These are phyloP conservation scores for Exophiala aquamarina DNA, from an alignment of 2,329 filamentous ascomycete genomes.

Conservation along the genomic window DNA sequence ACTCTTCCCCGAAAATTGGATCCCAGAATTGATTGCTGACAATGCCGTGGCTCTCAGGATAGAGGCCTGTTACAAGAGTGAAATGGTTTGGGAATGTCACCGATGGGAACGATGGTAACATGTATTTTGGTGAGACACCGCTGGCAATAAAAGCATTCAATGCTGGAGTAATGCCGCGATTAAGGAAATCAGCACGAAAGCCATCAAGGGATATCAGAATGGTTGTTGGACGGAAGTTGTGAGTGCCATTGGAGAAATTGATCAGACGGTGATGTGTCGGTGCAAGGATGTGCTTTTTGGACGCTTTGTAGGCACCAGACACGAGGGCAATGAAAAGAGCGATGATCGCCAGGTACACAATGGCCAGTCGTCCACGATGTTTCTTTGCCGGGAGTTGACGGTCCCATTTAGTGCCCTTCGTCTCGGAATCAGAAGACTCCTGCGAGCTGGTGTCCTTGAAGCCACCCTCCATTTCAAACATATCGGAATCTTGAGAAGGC, in stretches of 20 bases:
- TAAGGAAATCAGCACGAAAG: constrained; percentile 90
- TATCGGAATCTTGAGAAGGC: constrained; percentile 69
- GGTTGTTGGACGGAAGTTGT: constrained; percentile 85
- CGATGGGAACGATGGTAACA: constrained; percentile 91
- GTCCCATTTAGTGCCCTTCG: constrained; percentile 45
- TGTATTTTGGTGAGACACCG: constrained; percentile 86
- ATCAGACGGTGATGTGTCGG: constrained; percentile 22
- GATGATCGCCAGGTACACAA: constrained; percentile 41
- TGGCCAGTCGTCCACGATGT: constrained; percentile 25
- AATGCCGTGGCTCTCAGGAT: constrained; percentile 89
- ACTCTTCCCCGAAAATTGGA: constrained; percentile 70
- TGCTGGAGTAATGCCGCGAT: constrained; percentile 77
- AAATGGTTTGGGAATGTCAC: constrained; percentile 98
- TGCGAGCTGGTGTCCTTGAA: constrained; percentile 61
- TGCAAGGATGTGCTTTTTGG: constrained; percentile 33
- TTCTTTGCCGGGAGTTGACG: constrained; percentile 29
- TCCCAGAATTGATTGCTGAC: constrained; percentile 97
- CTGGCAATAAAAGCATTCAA: constrained; percentile 75
- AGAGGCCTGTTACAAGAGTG: constrained; percentile 85
- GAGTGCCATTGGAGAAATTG: constrained; percentile 73
- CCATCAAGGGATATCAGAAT: constrained; percentile 93
- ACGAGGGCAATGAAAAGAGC: constrained; percentile 57
- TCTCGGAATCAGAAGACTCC: constrained; percentile 58
- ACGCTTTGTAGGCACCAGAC: constrained; percentile 58
- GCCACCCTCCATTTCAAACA: constrained; percentile 91